Evolutionary conservation across 2,329 filamentous ascomycete species (phyloP), one percentile per base, ranked within the genome.

Genomic region (Penicillium sp.): DNA sequence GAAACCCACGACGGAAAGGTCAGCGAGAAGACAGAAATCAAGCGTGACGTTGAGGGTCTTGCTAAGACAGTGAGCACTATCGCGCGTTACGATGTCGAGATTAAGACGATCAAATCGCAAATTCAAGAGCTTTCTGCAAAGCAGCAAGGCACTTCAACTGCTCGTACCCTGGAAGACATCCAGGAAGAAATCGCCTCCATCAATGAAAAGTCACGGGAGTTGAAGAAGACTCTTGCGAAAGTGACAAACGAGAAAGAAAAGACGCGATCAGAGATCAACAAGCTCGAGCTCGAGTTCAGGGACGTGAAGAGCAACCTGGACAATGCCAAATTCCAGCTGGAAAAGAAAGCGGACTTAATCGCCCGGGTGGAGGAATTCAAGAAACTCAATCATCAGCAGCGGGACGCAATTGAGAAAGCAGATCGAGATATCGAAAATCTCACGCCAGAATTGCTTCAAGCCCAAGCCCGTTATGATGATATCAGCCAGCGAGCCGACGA

Each of bases 101-200:
- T 93, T 57, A 79, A 80, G 44, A 86, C 87, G 36, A 85, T 90
- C 5, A 84, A 89, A 65, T 76, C 77, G 37, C 88, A 96, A 70
- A 88, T 97, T 47, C 80, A 88, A 53, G 85, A 89, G 51, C 83
- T 96, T 47, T 80, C 84, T 55, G 85, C 86, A 9, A 91, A 91
- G 63, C 89, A 97, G 68, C 85, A 88, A 66, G 84, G 87, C 14
- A 80, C 82, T 26, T 83, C 84, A 12, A 73, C 81, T 10, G 82
- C 84, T 14, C 85, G 90, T 59, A 89, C 89, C 30, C 82, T 91
- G 7, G 89, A 96, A 51, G 89, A 94, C 62, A 91, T 97, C 50
- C 89, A 94, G 64, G 86, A 89, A 50, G 84, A 91, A 45, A 84
- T 91, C 58, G 84, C 85, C 45, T 75, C 78, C 17, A 81, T 87